A percentile compares a stretch with the other conserved stretches of the same genome.
phyloP scores from a whole-genome alignment of 192 early-diverging fungal species.

The Lobulomyces angularis region DNA sequence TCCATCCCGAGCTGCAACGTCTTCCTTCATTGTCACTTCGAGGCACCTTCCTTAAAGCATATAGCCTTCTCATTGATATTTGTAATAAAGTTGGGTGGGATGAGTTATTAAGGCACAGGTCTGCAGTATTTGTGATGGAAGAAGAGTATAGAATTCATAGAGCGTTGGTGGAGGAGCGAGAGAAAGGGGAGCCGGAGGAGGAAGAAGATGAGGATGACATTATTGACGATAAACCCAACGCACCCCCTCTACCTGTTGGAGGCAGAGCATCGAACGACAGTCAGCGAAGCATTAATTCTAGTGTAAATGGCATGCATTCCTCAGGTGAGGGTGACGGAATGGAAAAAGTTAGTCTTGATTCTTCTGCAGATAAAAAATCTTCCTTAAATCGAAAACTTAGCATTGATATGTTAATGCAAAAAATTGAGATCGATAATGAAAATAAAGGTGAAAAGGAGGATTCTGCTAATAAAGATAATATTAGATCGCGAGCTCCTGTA shows the following conservation, averaged over 20 bases:
- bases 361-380: constrained; percentile 5
- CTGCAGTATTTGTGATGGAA: constrained; percentile 96
- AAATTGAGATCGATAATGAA: background rate
- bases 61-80: constrained; percentile 66
- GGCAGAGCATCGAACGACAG: background rate
- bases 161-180: constrained; percentile 57
- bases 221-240: constrained; percentile 9
- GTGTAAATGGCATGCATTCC: constrained; percentile 14
- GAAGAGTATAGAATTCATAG: constrained; percentile 80
- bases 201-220: constrained; percentile 11
- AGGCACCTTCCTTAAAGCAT: constrained; percentile 88
- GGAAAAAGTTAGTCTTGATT: constrained; percentile 27
- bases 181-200: constrained; percentile 14
- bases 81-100: constrained; percentile 89
- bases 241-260: background rate
- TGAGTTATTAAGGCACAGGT: constrained; percentile 74
- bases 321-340: constrained; percentile 11
- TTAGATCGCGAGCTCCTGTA: constrained; percentile 10
- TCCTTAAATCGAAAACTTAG: background rate
- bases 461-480: background rate
- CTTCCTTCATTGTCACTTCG: constrained; percentile 80
- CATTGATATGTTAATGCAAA: constrained; percentile 5
- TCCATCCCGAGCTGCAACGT: constrained; percentile 60
- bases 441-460: constrained; percentile 9
- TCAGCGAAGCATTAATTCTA: constrained; percentile 12